A percentile compares a stretch with the other conserved stretches of the same genome.
These are phyloP conservation scores for Colletotrichum musae DNA, from an alignment of 2,329 filamentous ascomycete species.

Conservation along the genomic window DNA sequence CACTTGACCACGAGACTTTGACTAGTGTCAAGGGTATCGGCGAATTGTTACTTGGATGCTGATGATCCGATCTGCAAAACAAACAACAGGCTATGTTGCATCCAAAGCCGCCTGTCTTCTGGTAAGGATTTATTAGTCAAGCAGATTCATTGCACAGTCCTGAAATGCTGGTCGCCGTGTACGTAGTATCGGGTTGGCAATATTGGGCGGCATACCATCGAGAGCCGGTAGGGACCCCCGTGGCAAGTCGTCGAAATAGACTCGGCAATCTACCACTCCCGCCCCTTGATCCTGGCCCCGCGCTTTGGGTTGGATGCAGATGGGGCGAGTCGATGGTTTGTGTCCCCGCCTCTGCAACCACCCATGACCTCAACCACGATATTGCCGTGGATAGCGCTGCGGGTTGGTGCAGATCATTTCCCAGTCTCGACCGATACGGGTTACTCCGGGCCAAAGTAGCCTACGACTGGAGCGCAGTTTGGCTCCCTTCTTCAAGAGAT, in stretches of 20 bases:
- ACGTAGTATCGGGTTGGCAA: neutral
- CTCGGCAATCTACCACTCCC: conserved; percentile 33
- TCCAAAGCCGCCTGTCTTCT: neutral
- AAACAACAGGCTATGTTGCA: neutral
- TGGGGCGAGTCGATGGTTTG: conserved; percentile 15
- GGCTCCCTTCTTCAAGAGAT: too few relatives aligned
- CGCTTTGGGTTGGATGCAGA: conserved; percentile 42
- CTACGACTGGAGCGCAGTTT: neutral
- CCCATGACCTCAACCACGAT: conserved; percentile 20
- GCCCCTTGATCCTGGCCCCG: conserved; percentile 40
- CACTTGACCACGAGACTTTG: too few relatives aligned
- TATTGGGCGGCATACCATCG: neutral
- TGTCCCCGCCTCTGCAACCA: conserved; percentile 26
- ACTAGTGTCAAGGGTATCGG: too few relatives aligned
- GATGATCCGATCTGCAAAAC: too few relatives aligned
- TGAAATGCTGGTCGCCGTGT: neutral
- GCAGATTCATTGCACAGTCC: conserved; percentile 1
- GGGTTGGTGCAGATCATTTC: conserved; percentile 41
- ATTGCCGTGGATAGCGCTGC: conserved; percentile 23
- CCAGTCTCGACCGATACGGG: conserved; percentile 23
- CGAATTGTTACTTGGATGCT: too few relatives aligned
- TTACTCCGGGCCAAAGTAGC: neutral
- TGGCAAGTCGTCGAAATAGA: conserved; percentile 42
- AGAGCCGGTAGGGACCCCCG: conserved; percentile 17
- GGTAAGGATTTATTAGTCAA: neutral